phyloP scores from a whole-genome alignment of 169 alveolate genomes.

The Plasmodium chabaudi region DNA sequence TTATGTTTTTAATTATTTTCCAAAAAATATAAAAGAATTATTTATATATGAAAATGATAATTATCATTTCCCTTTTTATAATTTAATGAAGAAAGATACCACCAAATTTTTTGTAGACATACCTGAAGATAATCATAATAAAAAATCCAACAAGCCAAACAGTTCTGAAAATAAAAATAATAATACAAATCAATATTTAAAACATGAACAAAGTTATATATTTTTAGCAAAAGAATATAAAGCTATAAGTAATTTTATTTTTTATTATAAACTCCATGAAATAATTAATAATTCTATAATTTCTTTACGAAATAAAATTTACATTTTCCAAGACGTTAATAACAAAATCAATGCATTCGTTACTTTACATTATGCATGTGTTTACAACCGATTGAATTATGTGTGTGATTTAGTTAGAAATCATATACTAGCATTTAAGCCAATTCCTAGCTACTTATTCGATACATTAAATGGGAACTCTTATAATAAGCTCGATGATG shows the following conservation, averaged over 20 bases:
- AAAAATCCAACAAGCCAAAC: slow-evolving; percentile 9
- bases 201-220: slow-evolving; percentile 8
- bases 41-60: slow-evolving; percentile 23
- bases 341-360: slow-evolving; percentile 19
- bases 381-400: slow-evolving; percentile 29
- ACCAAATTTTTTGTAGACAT: slow-evolving; percentile 25
- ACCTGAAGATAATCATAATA: neutral
- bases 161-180: neutral
- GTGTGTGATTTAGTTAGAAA: slow-evolving; percentile 2
- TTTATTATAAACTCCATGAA: slow-evolving; percentile 26
- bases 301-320: slow-evolving; percentile 23
- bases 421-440: neutral
- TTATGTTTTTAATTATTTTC: slow-evolving; percentile 41
- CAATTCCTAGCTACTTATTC: slow-evolving; percentile 10
- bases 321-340: slow-evolving; percentile 52
- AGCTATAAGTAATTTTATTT: slow-evolving; percentile 19
- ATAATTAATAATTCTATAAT: slow-evolving; percentile 31
- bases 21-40: slow-evolving; percentile 66
- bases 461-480: neutral
- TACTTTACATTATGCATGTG: slow-evolving; percentile 31
- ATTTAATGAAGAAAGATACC: slow-evolving; percentile 7
- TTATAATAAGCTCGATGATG: too few relatives aligned
- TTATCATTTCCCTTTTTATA: slow-evolving; percentile 42
- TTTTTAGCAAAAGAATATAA: slow-evolving; percentile 20
- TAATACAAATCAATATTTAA: slow-evolving; percentile 1